These are phyloP conservation scores for Collybiopsis luxurians DNA, from an alignment of 768 basidiomycete species.

Conservation along the genomic window DNA sequence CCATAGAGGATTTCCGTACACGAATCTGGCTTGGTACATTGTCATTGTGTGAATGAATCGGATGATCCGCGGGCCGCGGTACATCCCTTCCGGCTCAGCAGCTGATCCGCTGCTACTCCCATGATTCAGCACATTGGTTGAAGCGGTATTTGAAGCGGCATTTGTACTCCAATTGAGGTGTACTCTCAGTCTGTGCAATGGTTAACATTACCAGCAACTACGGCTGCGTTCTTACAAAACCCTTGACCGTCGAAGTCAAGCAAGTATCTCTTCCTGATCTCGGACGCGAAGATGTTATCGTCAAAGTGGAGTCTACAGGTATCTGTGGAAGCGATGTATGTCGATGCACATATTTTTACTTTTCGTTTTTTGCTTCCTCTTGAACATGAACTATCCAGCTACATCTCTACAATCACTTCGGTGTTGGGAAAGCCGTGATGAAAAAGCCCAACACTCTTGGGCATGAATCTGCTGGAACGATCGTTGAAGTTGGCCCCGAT, in stretches of 20 bases:
- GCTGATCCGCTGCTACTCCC: too few species aligned
- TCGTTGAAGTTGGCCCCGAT: conserved; percentile 12
- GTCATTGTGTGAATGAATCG: not conserved
- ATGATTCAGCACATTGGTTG: too few species aligned
- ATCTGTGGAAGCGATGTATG: conserved; percentile 18
- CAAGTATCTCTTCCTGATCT: conserved; percentile 8
- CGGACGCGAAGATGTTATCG: conserved; percentile 14
- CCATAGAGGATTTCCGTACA: conserved; percentile 2
- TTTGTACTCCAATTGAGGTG: too few species aligned
- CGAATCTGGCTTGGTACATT: too few species aligned
- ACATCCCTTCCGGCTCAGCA: not conserved
- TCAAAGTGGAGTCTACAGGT: conserved; percentile 16
- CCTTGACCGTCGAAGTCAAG: conserved; percentile 13
- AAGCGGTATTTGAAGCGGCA: too few species aligned
- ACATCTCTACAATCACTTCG: conserved; percentile 15
- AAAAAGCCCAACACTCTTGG: conserved; percentile 13
- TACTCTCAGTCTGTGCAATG: not conserved
- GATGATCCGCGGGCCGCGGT: not conserved
- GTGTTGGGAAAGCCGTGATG: conserved; percentile 12
- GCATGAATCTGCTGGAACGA: conserved; percentile 18
- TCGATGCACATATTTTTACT: not conserved
- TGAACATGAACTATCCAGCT: conserved; percentile 4
- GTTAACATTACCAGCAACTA: conserved; percentile 1
- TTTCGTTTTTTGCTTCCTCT: not conserved
- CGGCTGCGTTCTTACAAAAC: conserved; percentile 10